Conservation (phyloP, 768 basidiomycete species). For the Suillus variegatus region DNA sequence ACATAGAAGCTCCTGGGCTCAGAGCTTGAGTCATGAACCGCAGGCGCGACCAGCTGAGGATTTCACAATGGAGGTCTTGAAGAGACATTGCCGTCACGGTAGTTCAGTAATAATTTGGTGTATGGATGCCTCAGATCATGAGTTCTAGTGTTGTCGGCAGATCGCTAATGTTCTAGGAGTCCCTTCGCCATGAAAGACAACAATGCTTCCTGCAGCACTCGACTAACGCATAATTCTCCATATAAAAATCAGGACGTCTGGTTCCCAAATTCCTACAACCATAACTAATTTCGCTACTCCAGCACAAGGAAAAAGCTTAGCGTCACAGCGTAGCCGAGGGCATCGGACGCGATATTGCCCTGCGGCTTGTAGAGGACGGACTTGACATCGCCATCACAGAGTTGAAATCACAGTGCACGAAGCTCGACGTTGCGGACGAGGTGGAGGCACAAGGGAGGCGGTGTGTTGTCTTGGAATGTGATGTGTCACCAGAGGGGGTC, state of each 20-base stretch:
- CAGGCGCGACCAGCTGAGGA: background rate
- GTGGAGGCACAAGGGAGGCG: slow-evolving; percentile 22
- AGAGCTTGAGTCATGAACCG: background rate
- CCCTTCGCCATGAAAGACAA: background rate
- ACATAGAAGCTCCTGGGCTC: background rate
- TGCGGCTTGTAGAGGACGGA: slow-evolving; percentile 47
- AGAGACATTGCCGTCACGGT: background rate
- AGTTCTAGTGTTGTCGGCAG: background rate
- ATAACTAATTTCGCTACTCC: background rate
- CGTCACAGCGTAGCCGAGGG: slow-evolving; percentile 46
- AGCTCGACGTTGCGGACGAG: slow-evolving; percentile 25
- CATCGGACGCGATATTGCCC: slow-evolving; percentile 48
- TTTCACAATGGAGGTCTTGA: background rate
- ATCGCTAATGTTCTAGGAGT: background rate
- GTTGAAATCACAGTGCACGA: slow-evolving; percentile 18
- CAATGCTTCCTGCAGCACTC: background rate
- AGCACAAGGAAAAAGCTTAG: background rate
- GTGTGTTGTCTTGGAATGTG: slow-evolving; percentile 26
- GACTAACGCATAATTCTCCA: background rate
- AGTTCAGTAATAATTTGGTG: background rate
- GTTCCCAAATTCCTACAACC: background rate
- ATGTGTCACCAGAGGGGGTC: slow-evolving; percentile 43
- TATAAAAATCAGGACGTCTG: background rate
- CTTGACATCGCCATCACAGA: slow-evolving; percentile 47
- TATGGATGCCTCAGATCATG: no score